phyloP scores from a whole-genome alignment of 2,329 filamentous ascomycete genomes.

The Verruconis gallopava region DNA sequence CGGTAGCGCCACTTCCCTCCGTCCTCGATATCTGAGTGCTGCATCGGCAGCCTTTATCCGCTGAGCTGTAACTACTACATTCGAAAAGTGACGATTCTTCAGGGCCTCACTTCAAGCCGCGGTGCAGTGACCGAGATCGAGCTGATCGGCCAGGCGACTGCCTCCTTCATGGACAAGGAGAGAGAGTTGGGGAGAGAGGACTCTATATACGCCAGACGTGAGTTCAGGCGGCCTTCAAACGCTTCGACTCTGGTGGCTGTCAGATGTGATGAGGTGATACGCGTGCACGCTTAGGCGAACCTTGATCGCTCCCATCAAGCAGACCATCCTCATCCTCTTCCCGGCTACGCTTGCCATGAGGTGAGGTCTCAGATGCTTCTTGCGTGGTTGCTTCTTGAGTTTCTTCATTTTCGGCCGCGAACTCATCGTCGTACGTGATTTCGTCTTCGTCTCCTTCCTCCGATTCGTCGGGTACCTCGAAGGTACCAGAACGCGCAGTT shows the following conservation, averaged over 20 bases:
- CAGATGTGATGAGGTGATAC: neutral
- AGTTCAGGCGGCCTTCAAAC: slow-evolving; percentile 2
- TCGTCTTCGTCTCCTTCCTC: slow-evolving; percentile 11
- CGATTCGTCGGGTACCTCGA: slow-evolving; percentile 12
- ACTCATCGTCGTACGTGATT: slow-evolving; percentile 10
- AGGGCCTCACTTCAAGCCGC: too few species aligned
- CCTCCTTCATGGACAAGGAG: too few species aligned
- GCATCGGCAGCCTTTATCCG: too few species aligned
- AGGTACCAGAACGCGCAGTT: slow-evolving; percentile 9
- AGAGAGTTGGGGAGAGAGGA: too few species aligned
- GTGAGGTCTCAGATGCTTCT: slow-evolving; percentile 6
- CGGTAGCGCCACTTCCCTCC: too few species aligned
- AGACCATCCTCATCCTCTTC: slow-evolving; percentile 11
- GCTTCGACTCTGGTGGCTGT: slow-evolving; percentile 2
- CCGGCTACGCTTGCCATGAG: slow-evolving; percentile 12
- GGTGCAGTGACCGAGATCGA: too few species aligned
- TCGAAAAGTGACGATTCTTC: too few species aligned
- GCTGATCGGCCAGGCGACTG: too few species aligned
- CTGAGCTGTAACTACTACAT: too few species aligned
- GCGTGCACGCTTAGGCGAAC: slow-evolving; percentile 4
- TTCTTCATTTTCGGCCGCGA: neutral
- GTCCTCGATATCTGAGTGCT: too few species aligned
- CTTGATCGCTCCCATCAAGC: slow-evolving; percentile 10
- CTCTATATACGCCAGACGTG: too few species aligned
- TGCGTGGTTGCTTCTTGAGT: neutral